These are phyloP conservation scores for Chaetomium sp. DNA, from an alignment of 2,329 filamentous ascomycete species.

Conservation along the genomic window DNA sequence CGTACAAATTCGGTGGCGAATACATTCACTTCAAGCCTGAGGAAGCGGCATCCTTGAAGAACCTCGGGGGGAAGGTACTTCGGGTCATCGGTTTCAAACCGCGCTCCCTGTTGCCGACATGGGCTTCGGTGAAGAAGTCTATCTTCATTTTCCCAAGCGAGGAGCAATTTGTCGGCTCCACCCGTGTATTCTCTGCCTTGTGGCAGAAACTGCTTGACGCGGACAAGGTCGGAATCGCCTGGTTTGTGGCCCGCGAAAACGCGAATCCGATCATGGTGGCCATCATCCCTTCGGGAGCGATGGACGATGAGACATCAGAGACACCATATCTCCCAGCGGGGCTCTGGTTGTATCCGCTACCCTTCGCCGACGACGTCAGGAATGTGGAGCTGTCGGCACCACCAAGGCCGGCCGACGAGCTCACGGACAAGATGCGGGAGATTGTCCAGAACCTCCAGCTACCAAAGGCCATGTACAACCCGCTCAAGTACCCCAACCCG, in stretches of 20 bases:
- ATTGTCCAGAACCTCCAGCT: constrained; percentile 86
- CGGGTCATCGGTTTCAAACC: constrained; percentile 95
- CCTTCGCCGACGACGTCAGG: constrained; percentile 86
- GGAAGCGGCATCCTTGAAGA: constrained; percentile 74
- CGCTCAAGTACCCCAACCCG: constrained; percentile 86
- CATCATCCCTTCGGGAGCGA: constrained; percentile 73
- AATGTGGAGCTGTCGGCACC: constrained; percentile 61
- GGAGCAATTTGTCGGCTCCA: constrained; percentile 85
- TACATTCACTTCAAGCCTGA: constrained; percentile 84
- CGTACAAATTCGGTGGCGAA: constrained; percentile 93
- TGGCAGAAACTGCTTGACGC: constrained; percentile 82
- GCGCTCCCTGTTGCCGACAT: constrained; percentile 70
- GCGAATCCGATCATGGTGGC: constrained; percentile 78
- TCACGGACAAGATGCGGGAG: constrained; percentile 80
- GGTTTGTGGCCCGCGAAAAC: constrained; percentile 84
- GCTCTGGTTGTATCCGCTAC: constrained; percentile 85
- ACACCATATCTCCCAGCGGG: constrained; percentile 77
- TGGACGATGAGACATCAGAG: constrained; percentile 63
- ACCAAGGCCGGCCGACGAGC: constrained; percentile 63
- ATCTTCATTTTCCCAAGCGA: constrained; percentile 95
- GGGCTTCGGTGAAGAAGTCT: constrained; percentile 84
- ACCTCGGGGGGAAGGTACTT: constrained; percentile 81
- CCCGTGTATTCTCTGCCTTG: constrained; percentile 86
- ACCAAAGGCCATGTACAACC: constrained; percentile 82
- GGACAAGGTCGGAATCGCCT: constrained; percentile 81